Evolutionary conservation across 306 rosid species (phyloP), one percentile per base, ranked within the genome.

Genomic region (Biancaea sappan): DNA sequence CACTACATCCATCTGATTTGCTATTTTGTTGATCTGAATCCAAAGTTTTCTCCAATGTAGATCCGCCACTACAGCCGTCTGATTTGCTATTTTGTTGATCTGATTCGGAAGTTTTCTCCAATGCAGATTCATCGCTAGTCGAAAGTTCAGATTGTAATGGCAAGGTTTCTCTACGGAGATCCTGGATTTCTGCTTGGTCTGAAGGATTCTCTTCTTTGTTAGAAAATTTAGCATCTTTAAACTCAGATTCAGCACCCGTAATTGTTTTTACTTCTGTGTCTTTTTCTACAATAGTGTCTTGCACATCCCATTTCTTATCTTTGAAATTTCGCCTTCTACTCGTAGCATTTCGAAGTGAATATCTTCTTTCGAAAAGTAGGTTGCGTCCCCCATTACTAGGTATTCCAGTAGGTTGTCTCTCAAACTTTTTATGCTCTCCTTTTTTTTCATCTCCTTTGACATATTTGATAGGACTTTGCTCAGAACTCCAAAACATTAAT

Each of bases 401-500:
- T 24, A 47, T 75, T 47, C 52, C 41, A 12, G 64, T n/a, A 35
- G n/a, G 5, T 8, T 46, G 57, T 32, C 37, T 26, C 47, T 83
- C 77, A 16, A 40, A 29, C 26, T 6, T 81, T 40, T 34, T 73
- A 4, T 52, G 15, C 24, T 83, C 77, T 69, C 26, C 66, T 18
- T 44, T 70, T 21, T 22, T 85, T 12, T 79, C 69, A 8, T 66
- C 72, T 6, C 5, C 31, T 66, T 77, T 84, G 72, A 26, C 76
- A 61, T 59, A 72, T 51, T 12, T 76, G 73, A 83, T 65, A 32
- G 66, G 54, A 53, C 86, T 78, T 70, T 83, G 77, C 71, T 88
- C 92, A 41, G 99, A 90, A 82, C 89, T 90, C 92, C 93, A 83
- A 76, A 90, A 87, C 11, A 87, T 72, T 83, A 77, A 82, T 29